Percentiles rank a stretch among this genome's conserved stretches.
phyloP scores from a whole-genome alignment of 495 filamentous ascomycete genomes.

The Lasiosphaeris hirsuta region DNA sequence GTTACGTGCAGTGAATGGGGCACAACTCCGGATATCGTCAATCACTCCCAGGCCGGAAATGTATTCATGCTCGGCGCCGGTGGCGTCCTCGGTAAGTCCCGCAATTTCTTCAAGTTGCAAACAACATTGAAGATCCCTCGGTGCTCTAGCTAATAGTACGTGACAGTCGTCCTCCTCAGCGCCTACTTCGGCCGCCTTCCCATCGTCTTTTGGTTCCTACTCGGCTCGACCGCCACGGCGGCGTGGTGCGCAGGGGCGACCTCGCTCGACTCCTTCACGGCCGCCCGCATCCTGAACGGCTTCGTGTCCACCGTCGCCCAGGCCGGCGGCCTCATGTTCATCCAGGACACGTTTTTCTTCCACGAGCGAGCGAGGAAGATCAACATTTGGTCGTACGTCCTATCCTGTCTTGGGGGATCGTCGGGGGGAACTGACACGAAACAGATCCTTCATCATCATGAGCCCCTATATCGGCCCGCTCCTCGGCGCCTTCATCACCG shows the following conservation, averaged over 20 bases:
- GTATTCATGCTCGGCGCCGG: constrained; percentile 57
- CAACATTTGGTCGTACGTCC: constrained; percentile 52
- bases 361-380: constrained; percentile 62
- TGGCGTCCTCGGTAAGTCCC: constrained; percentile 44
- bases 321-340: constrained; percentile 57
- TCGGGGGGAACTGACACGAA: neutral
- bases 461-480: constrained; percentile 61
- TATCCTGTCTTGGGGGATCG: neutral
- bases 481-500: constrained; percentile 56
- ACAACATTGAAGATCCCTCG: too few species aligned
- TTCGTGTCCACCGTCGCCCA: constrained; percentile 56
- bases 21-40: constrained; percentile 47
- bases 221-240: constrained; percentile 47
- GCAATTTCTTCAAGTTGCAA: too few species aligned
- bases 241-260: constrained; percentile 53
- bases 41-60: constrained; percentile 55
- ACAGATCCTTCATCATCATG: constrained; percentile 38
- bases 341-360: constrained; percentile 66
- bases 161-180: constrained; percentile 47
- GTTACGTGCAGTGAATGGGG: constrained; percentile 37
- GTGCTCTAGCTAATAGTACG: neutral
- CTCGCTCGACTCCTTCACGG: constrained; percentile 54
- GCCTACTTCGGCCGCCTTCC: constrained; percentile 60
- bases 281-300: constrained; percentile 59
- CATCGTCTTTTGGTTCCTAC: constrained; percentile 55